A percentile compares a stretch with the other conserved stretches of the same genome.
phyloP scores from a whole-genome alignment of 768 basidiomycete genomes.

The Podaxis sp. region DNA sequence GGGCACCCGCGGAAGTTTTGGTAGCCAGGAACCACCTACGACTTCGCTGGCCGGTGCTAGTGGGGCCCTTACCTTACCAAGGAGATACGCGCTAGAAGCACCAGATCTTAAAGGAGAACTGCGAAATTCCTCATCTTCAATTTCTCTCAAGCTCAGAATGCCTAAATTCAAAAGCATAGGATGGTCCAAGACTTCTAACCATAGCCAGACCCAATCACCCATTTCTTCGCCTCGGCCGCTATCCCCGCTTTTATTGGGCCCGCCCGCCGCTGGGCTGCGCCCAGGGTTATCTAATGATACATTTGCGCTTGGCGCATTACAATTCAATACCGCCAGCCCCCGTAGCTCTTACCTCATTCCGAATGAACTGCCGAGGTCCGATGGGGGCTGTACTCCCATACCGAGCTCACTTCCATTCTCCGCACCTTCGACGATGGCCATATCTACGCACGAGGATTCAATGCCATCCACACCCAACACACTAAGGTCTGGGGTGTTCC shows the following conservation, averaged over 20 bases:
- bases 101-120: not conserved
- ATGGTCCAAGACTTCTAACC: not conserved
- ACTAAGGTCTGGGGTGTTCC: not conserved
- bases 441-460: not conserved
- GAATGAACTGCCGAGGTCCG: not conserved
- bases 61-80: not conserved
- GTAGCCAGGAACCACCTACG: not conserved
- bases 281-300: not conserved
- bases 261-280: not conserved
- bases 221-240: not conserved
- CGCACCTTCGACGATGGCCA: not conserved
- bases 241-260: not conserved
- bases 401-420: not conserved
- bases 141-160: slow-evolving; percentile 9
- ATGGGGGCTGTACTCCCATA: not conserved
- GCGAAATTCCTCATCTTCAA: not conserved
- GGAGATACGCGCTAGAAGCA: not conserved
- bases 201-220: not conserved
- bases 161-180: slow-evolving; percentile 2
- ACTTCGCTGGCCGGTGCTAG: not conserved
- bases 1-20: not conserved
- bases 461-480: not conserved
- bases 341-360: slow-evolving; percentile 1
- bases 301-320: not conserved
- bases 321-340: not conserved